Base-by-base conservation (phyloP, 169 alveolate species). In the Eimeria sp. region DNA sequence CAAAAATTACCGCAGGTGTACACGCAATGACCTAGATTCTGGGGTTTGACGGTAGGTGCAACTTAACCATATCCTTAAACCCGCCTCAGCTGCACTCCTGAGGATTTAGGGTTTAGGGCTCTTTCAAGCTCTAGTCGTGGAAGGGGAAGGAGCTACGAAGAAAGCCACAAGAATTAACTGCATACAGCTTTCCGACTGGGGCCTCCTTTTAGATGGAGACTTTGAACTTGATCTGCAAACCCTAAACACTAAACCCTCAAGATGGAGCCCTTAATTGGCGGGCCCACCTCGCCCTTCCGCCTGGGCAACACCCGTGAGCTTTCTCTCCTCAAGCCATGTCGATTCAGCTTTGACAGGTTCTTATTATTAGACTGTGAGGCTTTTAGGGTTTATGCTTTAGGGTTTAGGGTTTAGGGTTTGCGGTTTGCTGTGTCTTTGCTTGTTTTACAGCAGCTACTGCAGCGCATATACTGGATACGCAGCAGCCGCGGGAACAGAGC, bases 371-470 rank as follows among this genome's bases (percentile, higher is more conserved):
- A 34, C 40, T 34, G 40, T 34, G 2, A 34, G 40, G 0, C 2
- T 34, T 34, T 34, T 2, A 34, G 72, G 70, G 34, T 51, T 51
- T 80, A 80, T 43, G 70, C 40, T 49, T 51, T 54, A 82, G 65
- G 87, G 87, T 76, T 76, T 76, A 76, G 87, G 87, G 87, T 76
- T 82, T 51, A 54, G 73, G 90, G 90, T 54, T 61, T 61, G n/a
- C 27, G 61, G 61, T 54, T 54, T 54, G 40, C 40, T 34, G 40
- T 34, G 3, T 34, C 40, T 30, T 82, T n/a, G 51, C 34, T 13
- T 73, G 84, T 47, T 25, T 80, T 47, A 43, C 89, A 80, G 89
- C 89, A 3, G 89, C 70, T 22, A 47, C 89, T 80, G 47, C 89
- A 20, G n/a, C 70, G 30, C 61, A 45, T 16, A 45, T 18, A 49